Conservation (phyloP, 2,329 filamentous ascomycete genomes). For the Ceratocystiopsis sp. region DNA sequence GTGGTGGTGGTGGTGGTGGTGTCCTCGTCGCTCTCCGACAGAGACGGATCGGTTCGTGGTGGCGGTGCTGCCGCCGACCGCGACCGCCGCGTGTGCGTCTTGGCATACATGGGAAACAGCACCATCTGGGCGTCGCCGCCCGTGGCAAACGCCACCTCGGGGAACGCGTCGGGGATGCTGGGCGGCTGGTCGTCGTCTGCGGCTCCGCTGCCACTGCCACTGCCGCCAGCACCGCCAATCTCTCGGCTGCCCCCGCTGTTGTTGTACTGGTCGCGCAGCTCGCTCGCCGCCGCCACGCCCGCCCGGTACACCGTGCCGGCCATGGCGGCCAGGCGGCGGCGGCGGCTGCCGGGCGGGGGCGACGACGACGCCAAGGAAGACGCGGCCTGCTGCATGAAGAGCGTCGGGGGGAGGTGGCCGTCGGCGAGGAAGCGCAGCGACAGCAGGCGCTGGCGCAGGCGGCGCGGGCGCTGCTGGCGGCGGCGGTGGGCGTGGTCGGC, state of each 20-base stretch:
- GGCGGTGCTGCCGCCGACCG: background rate
- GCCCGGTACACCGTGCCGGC: conserved; percentile 40
- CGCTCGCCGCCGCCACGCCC: conserved; percentile 38
- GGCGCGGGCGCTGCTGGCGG: conserved; percentile 29
- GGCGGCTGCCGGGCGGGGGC: conserved; percentile 20
- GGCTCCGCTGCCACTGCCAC: conserved; percentile 17
- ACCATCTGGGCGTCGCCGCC: conserved; percentile 84
- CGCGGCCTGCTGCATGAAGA: no score
- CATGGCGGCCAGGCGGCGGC: conserved; percentile 58
- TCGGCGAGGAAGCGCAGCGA: background rate
- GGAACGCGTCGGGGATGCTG: conserved; percentile 59
- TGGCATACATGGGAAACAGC: conserved; percentile 84
- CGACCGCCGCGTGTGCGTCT: conserved; percentile 51
- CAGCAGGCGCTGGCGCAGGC: conserved; percentile 14
- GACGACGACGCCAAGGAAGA: no score
- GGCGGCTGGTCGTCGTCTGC: conserved; percentile 18
- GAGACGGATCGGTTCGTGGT: background rate
- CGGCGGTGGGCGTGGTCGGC: conserved; percentile 44
- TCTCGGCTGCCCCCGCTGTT: conserved; percentile 20
- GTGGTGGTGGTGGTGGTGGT: background rate
- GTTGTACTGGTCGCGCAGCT: conserved; percentile 41
- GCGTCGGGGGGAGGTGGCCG: conserved; percentile 4
- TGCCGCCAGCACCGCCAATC: conserved; percentile 17
- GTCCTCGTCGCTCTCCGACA: background rate
- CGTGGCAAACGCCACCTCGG: conserved; percentile 64